phyloP scores from a whole-genome alignment of 2,329 filamentous ascomycete genomes.

The Blastomyces emzantsi region DNA sequence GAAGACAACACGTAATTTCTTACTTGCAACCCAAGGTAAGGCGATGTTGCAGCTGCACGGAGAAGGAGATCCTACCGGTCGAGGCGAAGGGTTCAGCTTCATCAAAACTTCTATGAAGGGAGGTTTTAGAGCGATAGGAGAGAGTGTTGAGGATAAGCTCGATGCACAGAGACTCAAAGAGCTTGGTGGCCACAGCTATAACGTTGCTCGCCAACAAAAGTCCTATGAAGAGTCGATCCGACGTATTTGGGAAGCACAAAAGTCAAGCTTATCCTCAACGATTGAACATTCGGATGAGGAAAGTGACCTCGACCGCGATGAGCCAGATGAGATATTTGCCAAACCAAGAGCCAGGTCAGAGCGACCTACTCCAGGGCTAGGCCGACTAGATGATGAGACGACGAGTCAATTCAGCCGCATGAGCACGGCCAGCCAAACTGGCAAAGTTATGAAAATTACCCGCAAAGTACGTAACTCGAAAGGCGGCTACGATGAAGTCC shows the following conservation, averaged over 20 bases:
- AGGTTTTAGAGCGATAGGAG: conserved; percentile 82
- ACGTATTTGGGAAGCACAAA: conserved; percentile 87
- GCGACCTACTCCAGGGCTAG: conserved; percentile 43
- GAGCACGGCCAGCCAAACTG: conserved; percentile 59
- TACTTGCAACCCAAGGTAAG: conserved; percentile 87
- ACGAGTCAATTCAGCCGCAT: conserved; percentile 67
- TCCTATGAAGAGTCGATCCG: conserved; percentile 87
- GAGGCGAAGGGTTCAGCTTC: conserved; percentile 91
- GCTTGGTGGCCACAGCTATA: conserved; percentile 86
- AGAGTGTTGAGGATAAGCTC: conserved; percentile 78
- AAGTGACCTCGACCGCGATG: conserved; percentile 49
- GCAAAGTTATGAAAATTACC: conserved; percentile 63
- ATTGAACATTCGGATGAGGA: conserved; percentile 69
- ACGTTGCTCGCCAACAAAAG: conserved; percentile 86
- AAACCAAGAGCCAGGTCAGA: conserved; percentile 59
- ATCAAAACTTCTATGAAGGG: conserved; percentile 99
- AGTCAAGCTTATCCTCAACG: conserved; percentile 62
- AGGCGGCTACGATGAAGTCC: conserved; percentile 53
- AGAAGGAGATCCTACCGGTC: conserved; percentile 86
- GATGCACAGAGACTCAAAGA: conserved; percentile 64
- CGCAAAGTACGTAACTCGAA: conserved; percentile 56
- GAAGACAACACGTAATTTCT: conserved; percentile 94
- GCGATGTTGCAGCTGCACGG: conserved; percentile 95
- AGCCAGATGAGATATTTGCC: conserved; percentile 40
- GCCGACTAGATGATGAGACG: conserved; percentile 61